Evolutionary conservation across 1,139 yeast species (phyloP), one percentile per base, ranked within the genome.

Genomic region (Arxiozyma slooffiae): DNA sequence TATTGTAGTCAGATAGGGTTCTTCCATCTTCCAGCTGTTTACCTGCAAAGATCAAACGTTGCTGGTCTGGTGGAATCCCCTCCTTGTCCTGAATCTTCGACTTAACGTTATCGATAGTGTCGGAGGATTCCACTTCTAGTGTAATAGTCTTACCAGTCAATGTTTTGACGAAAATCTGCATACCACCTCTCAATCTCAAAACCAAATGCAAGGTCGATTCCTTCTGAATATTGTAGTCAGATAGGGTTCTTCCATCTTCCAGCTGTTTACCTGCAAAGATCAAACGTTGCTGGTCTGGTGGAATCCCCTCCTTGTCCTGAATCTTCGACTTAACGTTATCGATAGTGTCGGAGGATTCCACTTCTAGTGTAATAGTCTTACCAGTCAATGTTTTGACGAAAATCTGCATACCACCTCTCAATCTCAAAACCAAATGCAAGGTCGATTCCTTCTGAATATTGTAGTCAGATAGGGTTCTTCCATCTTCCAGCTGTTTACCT

Each of bases 11-110:
- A 41, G 84, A 79, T 36, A 80, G 66, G 24, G 84, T 79, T 76
- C 84, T 78, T 48, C 84, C 85, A 53, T 80, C 84, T 67, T 80
- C 84, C 60, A 79, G 71, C 78, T 89, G 97, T 80, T 89, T 90
- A 82, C 97, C 97, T 70, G 97, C 97, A 72, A 90, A 90, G 80
- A 90, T 88, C 71, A 90, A 81, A 78, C 97, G 85, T 79, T 90
- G 97, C 76, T 89, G 96, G 75, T 89, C 97, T 63, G 97, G 96
- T 73, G 97, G 97, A 67, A 90, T 89, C 68, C 97, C 97, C 75
- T 89, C 97, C 80, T 88, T 88, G 81, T 88, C 97, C 78, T 88
- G 96, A 75, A 92, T 90, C 84, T 89, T 89, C 74, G 95, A 80
- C 81, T 90, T 90, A 80, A 90, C 97, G 61, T 81, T 81, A 67